These are phyloP conservation scores for Phytophthora fragariae DNA, from an alignment of 352 stramenopile species.

Conservation along the genomic window DNA sequence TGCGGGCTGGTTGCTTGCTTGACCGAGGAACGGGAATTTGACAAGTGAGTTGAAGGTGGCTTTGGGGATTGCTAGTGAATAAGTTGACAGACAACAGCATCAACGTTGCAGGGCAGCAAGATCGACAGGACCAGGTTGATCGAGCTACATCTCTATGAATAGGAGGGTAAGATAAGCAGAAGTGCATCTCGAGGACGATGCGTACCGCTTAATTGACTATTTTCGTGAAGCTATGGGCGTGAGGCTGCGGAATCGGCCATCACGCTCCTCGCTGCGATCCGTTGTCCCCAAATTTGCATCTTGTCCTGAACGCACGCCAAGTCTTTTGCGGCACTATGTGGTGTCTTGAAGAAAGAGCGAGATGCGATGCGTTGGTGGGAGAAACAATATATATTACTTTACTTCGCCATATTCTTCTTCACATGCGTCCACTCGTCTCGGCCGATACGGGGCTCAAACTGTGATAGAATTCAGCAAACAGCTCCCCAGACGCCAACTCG, in stretches of 20 bases:
- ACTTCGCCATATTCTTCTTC: not conserved
- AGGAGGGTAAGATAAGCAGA: conserved; percentile 4
- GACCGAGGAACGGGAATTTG: conserved; percentile 11
- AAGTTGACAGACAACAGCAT: conserved; percentile 7
- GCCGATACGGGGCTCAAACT: conserved; percentile 24
- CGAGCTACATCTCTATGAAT: conserved; percentile 8
- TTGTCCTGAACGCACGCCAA: no score
- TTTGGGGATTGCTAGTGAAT: conserved; percentile 2
- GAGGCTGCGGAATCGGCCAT: no score
- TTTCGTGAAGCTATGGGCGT: not conserved
- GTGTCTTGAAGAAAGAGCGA: no score
- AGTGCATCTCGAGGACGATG: conserved; percentile 3
- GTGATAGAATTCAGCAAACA: conserved; percentile 33
- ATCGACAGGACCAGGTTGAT: not conserved
- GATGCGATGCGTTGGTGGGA: no score
- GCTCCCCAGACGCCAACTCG: conserved; percentile 22
- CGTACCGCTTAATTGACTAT: conserved; percentile 10
- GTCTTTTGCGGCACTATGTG: not conserved
- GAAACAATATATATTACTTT: conserved; percentile 37
- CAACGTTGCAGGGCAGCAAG: not conserved
- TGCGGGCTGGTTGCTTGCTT: conserved; percentile 1
- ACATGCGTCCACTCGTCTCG: conserved; percentile 20
- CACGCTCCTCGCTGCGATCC: no score
- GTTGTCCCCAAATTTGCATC: no score
- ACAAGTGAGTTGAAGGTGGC: conserved; percentile 2